A percentile compares a stretch with the other conserved stretches of the same genome.
phyloP scores from a whole-genome alignment of 208 protist species.

The Acanthamoeba lenticulata region DNA sequence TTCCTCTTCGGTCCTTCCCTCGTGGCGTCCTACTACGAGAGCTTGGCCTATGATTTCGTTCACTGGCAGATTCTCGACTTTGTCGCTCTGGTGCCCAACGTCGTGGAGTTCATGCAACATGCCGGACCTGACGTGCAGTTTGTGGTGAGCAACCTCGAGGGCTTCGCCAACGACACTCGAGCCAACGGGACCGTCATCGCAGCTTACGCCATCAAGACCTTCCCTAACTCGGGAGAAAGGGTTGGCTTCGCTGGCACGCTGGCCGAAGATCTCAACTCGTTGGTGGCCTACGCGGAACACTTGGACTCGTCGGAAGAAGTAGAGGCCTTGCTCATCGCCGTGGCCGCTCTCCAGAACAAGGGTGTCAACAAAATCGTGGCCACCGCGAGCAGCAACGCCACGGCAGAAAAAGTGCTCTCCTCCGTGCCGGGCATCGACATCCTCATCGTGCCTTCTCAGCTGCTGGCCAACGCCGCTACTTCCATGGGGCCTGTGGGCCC shows the following conservation, averaged over 20 bases:
- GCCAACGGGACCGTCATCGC: not conserved
- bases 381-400: slow-evolving; percentile 1
- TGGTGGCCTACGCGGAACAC: not conserved
- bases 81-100: not conserved
- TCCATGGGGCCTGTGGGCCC: not conserved
- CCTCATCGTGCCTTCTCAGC: not conserved
- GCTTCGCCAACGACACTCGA: not conserved
- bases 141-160: slow-evolving; percentile 13
- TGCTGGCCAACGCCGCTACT: not conserved
- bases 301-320: not conserved
- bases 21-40: slow-evolving; percentile 17
- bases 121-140: not conserved
- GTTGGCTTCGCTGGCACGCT: slow-evolving; percentile 43
- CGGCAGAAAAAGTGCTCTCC: not conserved
- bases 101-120: not conserved
- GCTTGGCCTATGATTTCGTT: not conserved
- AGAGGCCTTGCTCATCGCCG: not conserved
- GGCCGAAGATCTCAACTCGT: not conserved
- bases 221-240: not conserved
- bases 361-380: slow-evolving; percentile 65
- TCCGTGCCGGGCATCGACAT: slow-evolving; percentile 41
- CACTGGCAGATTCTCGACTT: slow-evolving; percentile 41
- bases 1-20: slow-evolving; percentile 45
- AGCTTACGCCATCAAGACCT: not conserved
- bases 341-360: not conserved